Evolutionary conservation across 805 yeast species (phyloP).

Genomic region (Kodamaea leandrae): DNA sequence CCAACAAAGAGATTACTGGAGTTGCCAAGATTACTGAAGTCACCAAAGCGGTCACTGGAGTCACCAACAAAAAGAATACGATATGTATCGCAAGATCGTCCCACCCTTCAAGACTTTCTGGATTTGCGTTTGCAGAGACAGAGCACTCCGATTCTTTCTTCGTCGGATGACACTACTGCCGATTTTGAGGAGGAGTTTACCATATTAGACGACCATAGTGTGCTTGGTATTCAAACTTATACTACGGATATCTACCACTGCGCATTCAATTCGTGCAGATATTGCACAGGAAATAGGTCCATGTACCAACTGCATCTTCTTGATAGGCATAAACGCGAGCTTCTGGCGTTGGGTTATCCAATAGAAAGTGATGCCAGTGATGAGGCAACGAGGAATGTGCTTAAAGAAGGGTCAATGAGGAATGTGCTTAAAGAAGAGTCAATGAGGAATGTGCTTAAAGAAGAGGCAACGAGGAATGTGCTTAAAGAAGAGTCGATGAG

Average conservation of each 20-base stretch:
- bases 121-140: neutral
- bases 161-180: neutral
- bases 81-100: too few species aligned
- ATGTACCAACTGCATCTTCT: constrained; percentile 27
- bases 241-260: constrained; percentile 18
- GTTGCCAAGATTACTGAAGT: too few species aligned
- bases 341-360: constrained; percentile 27
- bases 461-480: neutral
- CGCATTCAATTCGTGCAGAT: constrained; percentile 24
- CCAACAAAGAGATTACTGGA: neutral
- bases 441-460: constrained; percentile 3
- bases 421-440: constrained; percentile 14
- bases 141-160: neutral
- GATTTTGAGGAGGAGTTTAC: constrained; percentile 26
- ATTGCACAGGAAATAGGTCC: constrained; percentile 28
- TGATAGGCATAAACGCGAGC: constrained; percentile 18
- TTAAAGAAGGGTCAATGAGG: neutral
- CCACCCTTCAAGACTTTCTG: neutral
- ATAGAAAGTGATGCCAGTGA: constrained; percentile 5
- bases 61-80: neutral
- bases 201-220: constrained; percentile 13
- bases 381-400: neutral
- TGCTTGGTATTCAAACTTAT: constrained; percentile 9
- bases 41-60: too few species aligned
- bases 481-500: neutral